These are phyloP conservation scores for Hypsizygus ulmarius DNA, from an alignment of 1,284 basidiomycete species.

Conservation along the genomic window DNA sequence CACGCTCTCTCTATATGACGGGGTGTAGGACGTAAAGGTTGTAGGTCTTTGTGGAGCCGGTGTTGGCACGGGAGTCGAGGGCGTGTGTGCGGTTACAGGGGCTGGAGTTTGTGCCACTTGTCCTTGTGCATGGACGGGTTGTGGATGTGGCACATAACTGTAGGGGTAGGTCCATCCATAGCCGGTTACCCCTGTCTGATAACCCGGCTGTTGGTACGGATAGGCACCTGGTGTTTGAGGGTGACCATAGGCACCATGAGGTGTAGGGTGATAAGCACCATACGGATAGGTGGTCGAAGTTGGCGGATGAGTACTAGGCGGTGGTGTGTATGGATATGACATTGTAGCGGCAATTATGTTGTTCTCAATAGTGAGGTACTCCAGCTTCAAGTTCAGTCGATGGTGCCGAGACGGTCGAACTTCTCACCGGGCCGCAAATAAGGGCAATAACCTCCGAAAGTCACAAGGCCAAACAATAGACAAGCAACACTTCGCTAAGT, in stretches of 20 bases:
- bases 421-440: no score
- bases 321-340: constrained; percentile 32
- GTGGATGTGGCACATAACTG: constrained; percentile 48
- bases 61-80: constrained; percentile 31
- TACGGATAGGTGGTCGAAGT: constrained; percentile 53
- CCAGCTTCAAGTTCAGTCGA: no score
- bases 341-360: constrained; percentile 12
- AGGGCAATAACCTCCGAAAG: no score
- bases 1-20: constrained; percentile 55
- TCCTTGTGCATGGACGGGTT: constrained; percentile 28
- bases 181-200: constrained; percentile 46
- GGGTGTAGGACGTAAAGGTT: constrained; percentile 53
- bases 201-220: constrained; percentile 43
- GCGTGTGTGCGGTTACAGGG: constrained; percentile 32
- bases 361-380: no score
- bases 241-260: constrained; percentile 32
- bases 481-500: no score
- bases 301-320: constrained; percentile 31
- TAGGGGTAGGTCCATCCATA: constrained; percentile 64
- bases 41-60: constrained; percentile 29
- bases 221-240: constrained; percentile 42
- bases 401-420: no score
- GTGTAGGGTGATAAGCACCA: constrained; percentile 44
- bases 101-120: constrained; percentile 30
- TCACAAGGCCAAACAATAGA: no score